A percentile compares a stretch with the other conserved stretches of the same genome.
phyloP scores from a whole-genome alignment of 2,329 filamentous ascomycete species.

The Hymenoscyphus fructigenus region DNA sequence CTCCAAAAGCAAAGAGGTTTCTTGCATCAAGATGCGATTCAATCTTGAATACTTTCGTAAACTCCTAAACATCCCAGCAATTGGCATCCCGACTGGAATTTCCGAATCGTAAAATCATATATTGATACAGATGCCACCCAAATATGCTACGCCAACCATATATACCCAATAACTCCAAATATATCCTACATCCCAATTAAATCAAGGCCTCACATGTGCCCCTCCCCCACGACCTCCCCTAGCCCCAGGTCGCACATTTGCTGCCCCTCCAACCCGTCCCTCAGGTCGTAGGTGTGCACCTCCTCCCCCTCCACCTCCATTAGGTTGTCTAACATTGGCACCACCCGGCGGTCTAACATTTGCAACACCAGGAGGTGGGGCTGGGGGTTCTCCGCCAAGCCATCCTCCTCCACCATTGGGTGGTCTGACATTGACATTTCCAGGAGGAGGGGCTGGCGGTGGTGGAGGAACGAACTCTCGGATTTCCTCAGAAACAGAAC shows the following conservation, averaged over 20 bases:
- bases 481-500: not conserved
- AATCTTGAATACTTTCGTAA: not conserved
- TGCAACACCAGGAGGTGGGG: not conserved
- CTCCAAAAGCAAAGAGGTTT: not conserved
- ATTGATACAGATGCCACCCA: not conserved
- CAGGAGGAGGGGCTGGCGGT: not conserved
- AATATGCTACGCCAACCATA: not conserved
- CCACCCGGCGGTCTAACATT: not conserved
- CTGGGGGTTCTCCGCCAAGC: not conserved
- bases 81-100: not conserved
- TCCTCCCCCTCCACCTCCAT: not conserved
- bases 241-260: no score
- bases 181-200: not conserved
- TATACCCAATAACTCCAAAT: not conserved
- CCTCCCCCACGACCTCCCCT: not conserved
- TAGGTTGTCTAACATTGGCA: not conserved
- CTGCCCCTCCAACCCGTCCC: no score
- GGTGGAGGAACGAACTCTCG: not conserved
- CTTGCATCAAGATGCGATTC: not conserved
- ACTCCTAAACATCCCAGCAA: not conserved
- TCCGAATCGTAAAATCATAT: not conserved
- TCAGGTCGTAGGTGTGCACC: not conserved
- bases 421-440: not conserved
- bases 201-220: not conserved
- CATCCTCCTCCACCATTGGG: not conserved